Percentiles rank a stretch among this genome's conserved stretches.
Conservation (phyloP, 257 asterid species). For the Osmanthus fragrans region DNA sequence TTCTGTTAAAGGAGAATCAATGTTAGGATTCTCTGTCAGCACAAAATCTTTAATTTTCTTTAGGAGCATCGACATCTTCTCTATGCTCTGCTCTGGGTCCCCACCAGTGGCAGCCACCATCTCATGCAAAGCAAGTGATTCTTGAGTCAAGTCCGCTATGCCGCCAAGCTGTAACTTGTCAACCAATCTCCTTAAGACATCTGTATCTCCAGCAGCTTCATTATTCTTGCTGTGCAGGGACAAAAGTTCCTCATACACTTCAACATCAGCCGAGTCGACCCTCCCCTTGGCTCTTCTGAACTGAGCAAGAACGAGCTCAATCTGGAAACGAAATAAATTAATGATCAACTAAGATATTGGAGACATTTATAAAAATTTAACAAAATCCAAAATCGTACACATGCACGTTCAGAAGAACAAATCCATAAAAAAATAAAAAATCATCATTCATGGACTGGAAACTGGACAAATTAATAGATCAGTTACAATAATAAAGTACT, state of each 20-base stretch:
- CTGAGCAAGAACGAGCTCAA: conserved; percentile 95
- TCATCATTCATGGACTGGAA: conserved; percentile 9
- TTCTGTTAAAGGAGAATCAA: conserved; percentile 41
- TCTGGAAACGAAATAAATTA: conserved; percentile 45
- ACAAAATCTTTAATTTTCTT: conserved; percentile 93
- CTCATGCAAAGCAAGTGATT: conserved; percentile 94
- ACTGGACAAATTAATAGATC: conserved; percentile 8
- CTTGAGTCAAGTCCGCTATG: conserved; percentile 84
- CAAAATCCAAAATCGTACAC: not conserved
- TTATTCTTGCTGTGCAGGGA: conserved; percentile 52
- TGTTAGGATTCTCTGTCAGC: conserved; percentile 71
- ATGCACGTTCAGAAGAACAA: not conserved
- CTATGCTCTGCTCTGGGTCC: conserved; percentile 85
- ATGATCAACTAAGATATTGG: not conserved
- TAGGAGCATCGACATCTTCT: conserved; percentile 88
- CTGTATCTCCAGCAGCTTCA: conserved; percentile 48
- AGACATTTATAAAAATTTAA: not conserved
- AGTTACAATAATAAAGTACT: conserved; percentile 6
- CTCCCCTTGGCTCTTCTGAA: conserved; percentile 97
- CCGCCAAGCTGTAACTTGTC: conserved; percentile 78
- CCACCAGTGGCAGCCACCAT: conserved; percentile 85
- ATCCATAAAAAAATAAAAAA: conserved; percentile 13
- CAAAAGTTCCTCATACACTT: conserved; percentile 74
- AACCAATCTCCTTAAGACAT: conserved; percentile 60
- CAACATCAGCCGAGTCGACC: conserved; percentile 69